A percentile compares a stretch with the other conserved stretches of the same genome.
phyloP scores from a whole-genome alignment of 164 flowering plant genomes.

The Platanus orientalis region DNA sequence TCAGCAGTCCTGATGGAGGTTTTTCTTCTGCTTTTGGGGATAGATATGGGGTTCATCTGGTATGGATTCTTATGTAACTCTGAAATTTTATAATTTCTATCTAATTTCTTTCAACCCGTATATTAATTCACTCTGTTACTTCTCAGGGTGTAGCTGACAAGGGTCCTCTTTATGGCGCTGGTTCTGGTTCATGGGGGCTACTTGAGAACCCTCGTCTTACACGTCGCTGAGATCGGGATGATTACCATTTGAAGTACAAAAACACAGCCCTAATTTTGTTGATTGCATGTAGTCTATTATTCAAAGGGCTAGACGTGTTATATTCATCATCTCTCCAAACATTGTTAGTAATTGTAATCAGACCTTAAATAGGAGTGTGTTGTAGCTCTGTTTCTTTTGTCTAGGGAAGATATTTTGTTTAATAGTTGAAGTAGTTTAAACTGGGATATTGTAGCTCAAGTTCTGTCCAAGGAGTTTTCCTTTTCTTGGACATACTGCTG shows the following conservation, averaged over 20 bases:
- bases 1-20: conserved; percentile 43
- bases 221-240: conserved; percentile 49
- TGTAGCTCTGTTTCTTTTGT: conserved; percentile 12
- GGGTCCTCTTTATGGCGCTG: conserved; percentile 57
- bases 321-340: conserved; percentile 25
- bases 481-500: background rate
- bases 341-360: conserved; percentile 24
- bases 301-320: too few species aligned
- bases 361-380: conserved; percentile 14
- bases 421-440: background rate
- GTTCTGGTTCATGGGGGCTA: conserved; percentile 64
- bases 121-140: conserved; percentile 5
- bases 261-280: background rate
- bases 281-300: conserved; percentile 18
- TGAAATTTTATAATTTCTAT: background rate
- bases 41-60: conserved; percentile 63
- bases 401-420: background rate
- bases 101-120: too few species aligned
- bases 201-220: conserved; percentile 55
- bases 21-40: conserved; percentile 59
- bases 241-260: conserved; percentile 6
- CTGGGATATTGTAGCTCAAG: background rate
- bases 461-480: background rate
- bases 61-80: conserved; percentile 23
- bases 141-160: conserved; percentile 64